Evolutionary conservation across 2,329 filamentous ascomycete species (phyloP).

Genomic region (Phaeophleospora eucalypticola): DNA sequence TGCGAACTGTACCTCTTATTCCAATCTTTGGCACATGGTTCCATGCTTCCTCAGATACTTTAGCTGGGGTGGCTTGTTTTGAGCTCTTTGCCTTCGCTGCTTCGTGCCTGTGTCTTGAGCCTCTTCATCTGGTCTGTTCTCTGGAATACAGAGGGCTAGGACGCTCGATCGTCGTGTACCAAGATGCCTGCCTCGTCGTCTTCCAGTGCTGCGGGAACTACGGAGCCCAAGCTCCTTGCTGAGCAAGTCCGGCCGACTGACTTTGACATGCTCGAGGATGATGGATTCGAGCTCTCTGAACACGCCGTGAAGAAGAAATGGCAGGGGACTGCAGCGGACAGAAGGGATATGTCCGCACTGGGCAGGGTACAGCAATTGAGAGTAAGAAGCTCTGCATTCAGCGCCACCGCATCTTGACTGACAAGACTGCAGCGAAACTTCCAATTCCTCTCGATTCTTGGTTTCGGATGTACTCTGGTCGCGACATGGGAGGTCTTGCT

Average conservation of each 20-base stretch:
- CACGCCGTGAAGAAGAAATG: slow-evolving; percentile 21
- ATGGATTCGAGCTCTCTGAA: slow-evolving; percentile 14
- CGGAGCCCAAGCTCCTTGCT: slow-evolving; percentile 3
- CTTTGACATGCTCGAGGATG: slow-evolving; percentile 11
- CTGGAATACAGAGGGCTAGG: too few relatives aligned
- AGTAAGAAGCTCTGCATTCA: not conserved
- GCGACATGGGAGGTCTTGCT: slow-evolving; percentile 20
- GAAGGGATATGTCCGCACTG: slow-evolving; percentile 21
- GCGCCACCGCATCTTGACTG: not conserved
- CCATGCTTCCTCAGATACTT: too few relatives aligned
- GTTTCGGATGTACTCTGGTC: slow-evolving; percentile 21
- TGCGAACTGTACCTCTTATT: too few relatives aligned
- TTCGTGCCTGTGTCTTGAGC: too few relatives aligned
- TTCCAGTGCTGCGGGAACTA: not conserved
- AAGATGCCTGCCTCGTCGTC: not conserved
- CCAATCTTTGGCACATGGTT: too few relatives aligned
- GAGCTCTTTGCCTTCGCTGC: too few relatives aligned
- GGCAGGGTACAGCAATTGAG: slow-evolving; percentile 21
- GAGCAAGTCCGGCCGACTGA: slow-evolving; percentile 6
- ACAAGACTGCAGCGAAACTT: slow-evolving; percentile 18
- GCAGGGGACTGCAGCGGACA: slow-evolving; percentile 21
- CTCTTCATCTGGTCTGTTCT: too few relatives aligned
- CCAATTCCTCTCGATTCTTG: slow-evolving; percentile 21
- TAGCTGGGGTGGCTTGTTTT: too few relatives aligned
- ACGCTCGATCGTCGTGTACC: too few relatives aligned